A percentile compares a stretch with the other conserved stretches of the same genome.
Evolutionary conservation across 371 early-diverging fungal genomes (phyloP).

Genomic region (Racocetra persica): DNA sequence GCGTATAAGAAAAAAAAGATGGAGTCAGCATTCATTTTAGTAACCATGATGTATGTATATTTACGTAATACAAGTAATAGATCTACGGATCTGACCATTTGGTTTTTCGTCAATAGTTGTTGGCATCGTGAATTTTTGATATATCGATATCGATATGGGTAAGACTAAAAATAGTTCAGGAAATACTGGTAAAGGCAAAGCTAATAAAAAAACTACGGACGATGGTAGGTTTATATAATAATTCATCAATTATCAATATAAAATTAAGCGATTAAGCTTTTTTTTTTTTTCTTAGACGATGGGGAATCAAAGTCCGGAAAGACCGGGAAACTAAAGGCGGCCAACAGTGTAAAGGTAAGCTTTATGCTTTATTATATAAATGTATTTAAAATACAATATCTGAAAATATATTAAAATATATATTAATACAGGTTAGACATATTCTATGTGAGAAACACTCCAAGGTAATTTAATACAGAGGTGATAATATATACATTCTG

Average conservation of each 20-base stretch:
- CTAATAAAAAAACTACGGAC: background rate
- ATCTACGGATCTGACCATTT: too few relatives aligned
- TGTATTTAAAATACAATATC: background rate
- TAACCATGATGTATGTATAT: too few relatives aligned
- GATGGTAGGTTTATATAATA: background rate
- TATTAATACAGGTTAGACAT: conserved; percentile 69
- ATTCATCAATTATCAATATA: background rate
- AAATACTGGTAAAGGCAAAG: conserved; percentile 15
- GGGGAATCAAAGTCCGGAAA: conserved; percentile 47
- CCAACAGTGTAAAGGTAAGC: conserved; percentile 72
- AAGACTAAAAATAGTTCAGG: conserved; percentile 11
- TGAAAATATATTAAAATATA: background rate
- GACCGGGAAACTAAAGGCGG: conserved; percentile 75
- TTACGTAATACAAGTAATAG: too few relatives aligned
- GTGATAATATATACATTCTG: background rate
- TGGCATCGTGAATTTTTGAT: too few relatives aligned
- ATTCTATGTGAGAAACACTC: conserved; percentile 87
- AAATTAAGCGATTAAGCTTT: background rate
- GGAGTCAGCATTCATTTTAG: too few relatives aligned
- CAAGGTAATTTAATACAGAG: conserved; percentile 53
- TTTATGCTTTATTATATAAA: background rate
- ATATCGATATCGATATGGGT: conserved; percentile 6
- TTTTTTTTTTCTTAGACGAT: conserved; percentile 1
- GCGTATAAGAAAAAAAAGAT: background rate
- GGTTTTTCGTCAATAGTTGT: too few relatives aligned